A percentile compares a stretch with the other conserved stretches of the same genome.
These are phyloP conservation scores for Pyricularia pennisetigena DNA, from an alignment of 2,329 filamentous ascomycete species.

Conservation along the genomic window DNA sequence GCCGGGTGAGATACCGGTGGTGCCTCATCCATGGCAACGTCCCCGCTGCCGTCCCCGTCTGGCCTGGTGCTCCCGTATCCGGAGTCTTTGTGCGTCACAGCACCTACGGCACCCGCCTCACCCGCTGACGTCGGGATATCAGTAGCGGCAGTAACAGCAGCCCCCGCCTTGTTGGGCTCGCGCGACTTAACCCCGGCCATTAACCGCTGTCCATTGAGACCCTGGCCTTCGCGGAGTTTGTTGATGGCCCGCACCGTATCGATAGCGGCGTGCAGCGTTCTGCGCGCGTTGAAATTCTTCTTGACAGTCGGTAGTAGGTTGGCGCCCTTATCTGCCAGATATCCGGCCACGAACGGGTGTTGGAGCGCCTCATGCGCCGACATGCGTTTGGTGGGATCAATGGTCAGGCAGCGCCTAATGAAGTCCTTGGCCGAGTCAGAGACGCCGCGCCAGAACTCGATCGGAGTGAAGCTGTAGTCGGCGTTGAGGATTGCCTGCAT, in stretches of 20 bases:
- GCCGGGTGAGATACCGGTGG: constrained; percentile 26
- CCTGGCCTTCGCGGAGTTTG: constrained; percentile 54
- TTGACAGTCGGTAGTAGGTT: constrained; percentile 60
- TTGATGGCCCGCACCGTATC: constrained; percentile 64
- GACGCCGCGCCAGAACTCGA: constrained; percentile 95
- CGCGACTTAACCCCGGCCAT: constrained; percentile 51
- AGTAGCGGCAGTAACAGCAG: neutral
- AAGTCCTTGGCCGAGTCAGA: constrained; percentile 82
- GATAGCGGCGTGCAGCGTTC: constrained; percentile 60
- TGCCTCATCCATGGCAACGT: constrained; percentile 40
- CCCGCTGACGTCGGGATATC: neutral
- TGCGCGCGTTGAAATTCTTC: constrained; percentile 65
- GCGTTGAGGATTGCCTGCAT: constrained; percentile 98
- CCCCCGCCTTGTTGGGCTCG: constrained; percentile 29
- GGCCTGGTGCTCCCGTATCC: constrained; percentile 34
- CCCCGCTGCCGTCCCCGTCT: constrained; percentile 22
- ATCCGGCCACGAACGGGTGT: constrained; percentile 54
- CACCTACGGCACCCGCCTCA: constrained; percentile 9
- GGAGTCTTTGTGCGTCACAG: constrained; percentile 27
- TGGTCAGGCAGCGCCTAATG: constrained; percentile 82
- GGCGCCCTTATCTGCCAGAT: constrained; percentile 39
- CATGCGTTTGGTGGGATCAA: constrained; percentile 80
- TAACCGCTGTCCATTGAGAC: constrained; percentile 23
- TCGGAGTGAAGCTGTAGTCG: constrained; percentile 89
- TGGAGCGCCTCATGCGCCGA: constrained; percentile 73